phyloP scores from a whole-genome alignment of 108 stramenopile genomes.

The Cyclotella distinguenda region DNA sequence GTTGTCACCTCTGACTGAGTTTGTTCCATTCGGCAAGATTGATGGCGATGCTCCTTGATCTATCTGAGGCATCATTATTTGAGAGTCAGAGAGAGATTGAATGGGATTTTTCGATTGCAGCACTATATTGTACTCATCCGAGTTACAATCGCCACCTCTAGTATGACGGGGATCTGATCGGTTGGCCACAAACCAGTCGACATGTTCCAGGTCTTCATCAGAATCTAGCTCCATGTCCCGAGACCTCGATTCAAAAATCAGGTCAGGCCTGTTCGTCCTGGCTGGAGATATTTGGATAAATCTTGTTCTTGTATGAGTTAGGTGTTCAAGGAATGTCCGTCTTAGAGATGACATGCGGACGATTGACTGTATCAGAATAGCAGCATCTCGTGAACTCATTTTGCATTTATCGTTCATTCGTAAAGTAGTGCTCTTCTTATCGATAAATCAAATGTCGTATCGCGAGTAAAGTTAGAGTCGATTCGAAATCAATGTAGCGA shows the following conservation, averaged over 20 bases:
- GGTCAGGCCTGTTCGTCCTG: not conserved
- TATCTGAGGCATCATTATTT: too few relatives aligned
- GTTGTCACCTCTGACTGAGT: not conserved
- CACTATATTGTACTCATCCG: too few relatives aligned
- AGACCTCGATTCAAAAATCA: not conserved
- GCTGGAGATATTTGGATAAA: not conserved
- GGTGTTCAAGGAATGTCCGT: conserved; percentile 6
- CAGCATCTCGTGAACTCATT: conserved; percentile 11
- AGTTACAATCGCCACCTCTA: not conserved
- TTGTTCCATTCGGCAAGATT: not conserved
- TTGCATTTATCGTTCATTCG: too few relatives aligned
- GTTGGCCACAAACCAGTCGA: conserved; percentile 1
- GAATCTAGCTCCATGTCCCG: not conserved
- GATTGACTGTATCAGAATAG: conserved; percentile 7
- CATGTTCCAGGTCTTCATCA: not conserved
- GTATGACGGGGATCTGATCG: not conserved
- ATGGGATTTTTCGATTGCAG: too few relatives aligned
- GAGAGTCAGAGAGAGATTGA: not conserved
- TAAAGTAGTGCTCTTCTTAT: too few relatives aligned
- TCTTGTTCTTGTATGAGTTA: not conserved
- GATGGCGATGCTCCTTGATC: too few relatives aligned
- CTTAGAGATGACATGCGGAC: conserved; percentile 9
- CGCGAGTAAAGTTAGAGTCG: too few relatives aligned
- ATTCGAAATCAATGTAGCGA: too few relatives aligned
- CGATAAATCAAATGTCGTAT: too few relatives aligned